Evolutionary conservation across 192 early-diverging fungal species (phyloP).

Genomic region (Gamsiella multidivaricata): DNA sequence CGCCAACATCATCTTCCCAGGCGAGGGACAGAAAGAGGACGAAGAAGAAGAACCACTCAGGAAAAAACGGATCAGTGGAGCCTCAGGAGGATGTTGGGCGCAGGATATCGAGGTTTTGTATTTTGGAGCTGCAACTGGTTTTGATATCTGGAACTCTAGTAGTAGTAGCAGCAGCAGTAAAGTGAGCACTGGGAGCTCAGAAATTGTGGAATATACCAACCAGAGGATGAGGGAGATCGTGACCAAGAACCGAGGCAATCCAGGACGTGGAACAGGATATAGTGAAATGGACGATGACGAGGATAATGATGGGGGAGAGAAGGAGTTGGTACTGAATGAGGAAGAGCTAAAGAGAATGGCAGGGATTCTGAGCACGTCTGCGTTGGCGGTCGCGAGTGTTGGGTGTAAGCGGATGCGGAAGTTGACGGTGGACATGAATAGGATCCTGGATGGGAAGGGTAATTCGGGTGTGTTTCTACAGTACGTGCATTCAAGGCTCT

Average conservation of each 20-base stretch:
- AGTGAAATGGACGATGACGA: conserved; percentile 5
- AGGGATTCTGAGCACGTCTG: conserved; percentile 20
- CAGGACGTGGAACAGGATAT: conserved; percentile 1
- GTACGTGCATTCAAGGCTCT: conserved; percentile 92
- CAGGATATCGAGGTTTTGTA: conserved; percentile 15
- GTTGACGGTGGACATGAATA: conserved; percentile 19
- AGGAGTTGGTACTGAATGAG: conserved; percentile 14
- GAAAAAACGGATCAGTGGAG: no score
- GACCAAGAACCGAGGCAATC: conserved; percentile 26
- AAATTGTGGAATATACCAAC: conserved; percentile 19
- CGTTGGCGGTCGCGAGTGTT: conserved; percentile 29
- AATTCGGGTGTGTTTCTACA: conserved; percentile 96
- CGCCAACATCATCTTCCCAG: conserved; percentile 9
- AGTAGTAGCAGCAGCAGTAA: no score
- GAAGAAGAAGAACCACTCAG: neutral
- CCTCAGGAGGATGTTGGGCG: no score
- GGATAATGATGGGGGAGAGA: neutral
- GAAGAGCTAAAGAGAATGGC: conserved; percentile 27
- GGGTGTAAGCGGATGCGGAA: conserved; percentile 21
- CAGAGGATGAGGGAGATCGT: conserved; percentile 30
- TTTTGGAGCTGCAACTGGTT: conserved; percentile 20
- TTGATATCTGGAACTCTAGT: conserved; percentile 1
- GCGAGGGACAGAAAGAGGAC: neutral
- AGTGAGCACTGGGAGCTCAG: neutral
- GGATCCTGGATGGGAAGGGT: conserved; percentile 78